Conservation (phyloP, 306 rosid genomes). For the Rosa persica region DNA sequence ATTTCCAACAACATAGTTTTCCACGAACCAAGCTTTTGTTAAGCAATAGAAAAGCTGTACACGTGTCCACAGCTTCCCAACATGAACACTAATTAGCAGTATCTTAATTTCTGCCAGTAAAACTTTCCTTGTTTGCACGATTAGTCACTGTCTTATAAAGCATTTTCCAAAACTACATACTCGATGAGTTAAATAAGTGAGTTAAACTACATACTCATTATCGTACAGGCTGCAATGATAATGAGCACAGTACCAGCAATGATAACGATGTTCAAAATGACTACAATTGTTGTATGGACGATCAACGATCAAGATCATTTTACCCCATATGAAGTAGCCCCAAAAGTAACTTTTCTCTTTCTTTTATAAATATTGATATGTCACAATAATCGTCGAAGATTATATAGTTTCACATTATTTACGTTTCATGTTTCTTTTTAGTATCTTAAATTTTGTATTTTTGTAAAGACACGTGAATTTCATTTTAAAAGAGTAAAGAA, state of each 20-base stretch:
- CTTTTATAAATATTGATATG: too few relatives aligned
- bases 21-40: conserved; percentile 5
- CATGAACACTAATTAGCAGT: neutral
- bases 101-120: neutral
- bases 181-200: neutral
- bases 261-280: neutral
- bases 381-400: neutral
- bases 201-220: neutral
- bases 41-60: neutral
- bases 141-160: neutral
- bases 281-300: neutral
- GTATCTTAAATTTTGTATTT: too few relatives aligned
- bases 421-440: too few relatives aligned
- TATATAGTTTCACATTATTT: too few relatives aligned
- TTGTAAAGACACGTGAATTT: too few relatives aligned
- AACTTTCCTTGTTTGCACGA: neutral
- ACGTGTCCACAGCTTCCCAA: neutral
- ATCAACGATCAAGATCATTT: neutral
- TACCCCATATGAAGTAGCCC: neutral
- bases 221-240: neutral
- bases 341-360: too few relatives aligned
- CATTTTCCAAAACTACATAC: neutral
- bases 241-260: neutral
- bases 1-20: neutral
- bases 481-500: too few relatives aligned